Percentiles rank a stretch among this genome's conserved stretches.
These are phyloP conservation scores for Arabis hirsuta DNA, from an alignment of 345 rosid species.

Conservation along the genomic window DNA sequence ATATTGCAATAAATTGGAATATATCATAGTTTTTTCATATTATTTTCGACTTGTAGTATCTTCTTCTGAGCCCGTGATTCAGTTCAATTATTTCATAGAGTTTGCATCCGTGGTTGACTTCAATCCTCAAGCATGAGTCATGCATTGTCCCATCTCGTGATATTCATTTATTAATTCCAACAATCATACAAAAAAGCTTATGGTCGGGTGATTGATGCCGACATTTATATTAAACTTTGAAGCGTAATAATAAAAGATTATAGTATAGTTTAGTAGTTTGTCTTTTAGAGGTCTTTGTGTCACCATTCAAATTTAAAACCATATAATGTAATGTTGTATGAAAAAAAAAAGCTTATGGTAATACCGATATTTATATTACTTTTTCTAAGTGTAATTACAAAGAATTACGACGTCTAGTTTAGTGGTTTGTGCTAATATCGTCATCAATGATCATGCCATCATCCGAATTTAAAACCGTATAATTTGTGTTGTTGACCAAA, in stretches of 20 bases:
- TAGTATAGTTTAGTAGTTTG: too few relatives aligned
- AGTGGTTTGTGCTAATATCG: too few relatives aligned
- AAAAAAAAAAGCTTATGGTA: too few relatives aligned
- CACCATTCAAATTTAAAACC: too few relatives aligned
- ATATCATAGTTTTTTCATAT: background rate
- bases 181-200: conserved; percentile 21
- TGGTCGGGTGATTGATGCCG: conserved; percentile 39
- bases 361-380: conserved; percentile 3
- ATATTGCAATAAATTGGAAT: background rate
- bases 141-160: conserved; percentile 42
- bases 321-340: too few relatives aligned
- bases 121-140: conserved; percentile 31
- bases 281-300: too few relatives aligned
- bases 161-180: conserved; percentile 28
- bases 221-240: conserved; percentile 33
- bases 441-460: too few relatives aligned
- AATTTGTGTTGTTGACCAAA: too few relatives aligned
- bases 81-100: conserved; percentile 38
- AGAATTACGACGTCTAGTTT: too few relatives aligned
- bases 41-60: background rate
- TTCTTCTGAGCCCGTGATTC: conserved; percentile 33
- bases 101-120: conserved; percentile 44
- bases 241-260: too few relatives aligned
- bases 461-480: too few relatives aligned
- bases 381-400: background rate